These are phyloP conservation scores for Colletotrichum costaricense DNA, from an alignment of 2,329 filamentous ascomycete species.

Conservation along the genomic window DNA sequence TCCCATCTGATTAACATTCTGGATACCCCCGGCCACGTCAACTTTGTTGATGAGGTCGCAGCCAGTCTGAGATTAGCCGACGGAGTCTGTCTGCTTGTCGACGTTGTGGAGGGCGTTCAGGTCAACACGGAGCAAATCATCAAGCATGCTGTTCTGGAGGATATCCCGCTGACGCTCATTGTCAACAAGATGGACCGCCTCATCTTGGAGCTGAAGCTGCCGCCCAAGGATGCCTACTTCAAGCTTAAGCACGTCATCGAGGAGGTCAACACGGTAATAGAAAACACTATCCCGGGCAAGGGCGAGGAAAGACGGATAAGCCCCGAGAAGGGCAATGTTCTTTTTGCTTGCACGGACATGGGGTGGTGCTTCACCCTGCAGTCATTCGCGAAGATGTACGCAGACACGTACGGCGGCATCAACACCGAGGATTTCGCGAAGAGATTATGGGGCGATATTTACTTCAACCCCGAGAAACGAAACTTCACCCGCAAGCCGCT, in stretches of 20 bases:
- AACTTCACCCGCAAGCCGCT: conserved; percentile 90
- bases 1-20: conserved; percentile 95
- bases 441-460: conserved; percentile 95
- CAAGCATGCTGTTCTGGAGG: conserved; percentile 91
- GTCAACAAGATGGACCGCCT: conserved; percentile 98
- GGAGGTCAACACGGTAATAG: conserved; percentile 96
- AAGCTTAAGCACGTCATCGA: conserved; percentile 99
- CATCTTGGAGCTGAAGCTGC: conserved; percentile 93
- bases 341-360: conserved; percentile 93
- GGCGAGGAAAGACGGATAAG: conserved; percentile 86
- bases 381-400: conserved; percentile 97
- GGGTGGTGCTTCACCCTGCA: conserved; percentile 96
- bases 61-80: conserved; percentile 88
- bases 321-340: conserved; percentile 97
- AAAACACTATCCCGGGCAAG: conserved; percentile 83
- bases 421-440: conserved; percentile 85
- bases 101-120: conserved; percentile 99
- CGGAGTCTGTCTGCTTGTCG: conserved; percentile 91
- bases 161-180: conserved; percentile 87
- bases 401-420: conserved; percentile 85
- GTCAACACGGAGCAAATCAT: conserved; percentile 97
- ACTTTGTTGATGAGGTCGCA: conserved; percentile 97
- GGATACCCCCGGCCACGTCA: conserved; percentile 97
- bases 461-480: conserved; percentile 90
- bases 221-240: conserved; percentile 96